Percentiles rank a stretch among this genome's conserved stretches.
Evolutionary conservation across 1,284 basidiomycete genomes (phyloP).

Genomic region (Leucoagaricus sp.): DNA sequence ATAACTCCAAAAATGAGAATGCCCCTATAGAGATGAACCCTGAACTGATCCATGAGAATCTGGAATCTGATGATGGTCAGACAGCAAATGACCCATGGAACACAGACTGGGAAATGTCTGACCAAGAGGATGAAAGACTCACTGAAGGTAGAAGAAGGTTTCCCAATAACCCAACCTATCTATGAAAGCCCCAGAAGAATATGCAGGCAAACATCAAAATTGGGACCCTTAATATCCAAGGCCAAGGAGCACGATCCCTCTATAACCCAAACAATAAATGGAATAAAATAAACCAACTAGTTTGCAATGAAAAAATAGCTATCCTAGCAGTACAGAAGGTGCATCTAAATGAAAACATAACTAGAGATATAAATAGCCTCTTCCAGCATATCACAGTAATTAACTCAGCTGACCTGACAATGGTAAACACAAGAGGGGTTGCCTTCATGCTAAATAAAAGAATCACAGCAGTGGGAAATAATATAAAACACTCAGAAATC

Average conservation of each 20-base stretch:
- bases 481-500: constrained; percentile 3
- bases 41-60: no score
- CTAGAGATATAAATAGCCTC: constrained; percentile 7
- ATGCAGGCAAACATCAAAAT: constrained; percentile 16
- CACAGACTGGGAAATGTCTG: no score
- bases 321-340: constrained; percentile 23
- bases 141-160: no score
- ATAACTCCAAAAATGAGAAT: no score
- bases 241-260: constrained; percentile 7
- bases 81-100: no score
- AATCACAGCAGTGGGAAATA: constrained; percentile 13
- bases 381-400: constrained; percentile 16
- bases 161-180: no score
- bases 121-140: no score
- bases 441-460: constrained; percentile 24
- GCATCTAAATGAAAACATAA: constrained; percentile 16
- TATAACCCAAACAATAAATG: constrained; percentile 18
- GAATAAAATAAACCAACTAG: constrained; percentile 20
- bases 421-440: constrained; percentile 20
- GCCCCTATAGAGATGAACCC: no score
- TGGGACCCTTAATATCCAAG: constrained; percentile 22
- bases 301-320: constrained; percentile 20
- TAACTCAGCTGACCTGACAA: constrained; percentile 4
- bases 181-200: no score
- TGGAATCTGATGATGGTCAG: no score